Evolutionary conservation across 129 eudicot species (phyloP).

Genomic region (Sambucus nigra): DNA sequence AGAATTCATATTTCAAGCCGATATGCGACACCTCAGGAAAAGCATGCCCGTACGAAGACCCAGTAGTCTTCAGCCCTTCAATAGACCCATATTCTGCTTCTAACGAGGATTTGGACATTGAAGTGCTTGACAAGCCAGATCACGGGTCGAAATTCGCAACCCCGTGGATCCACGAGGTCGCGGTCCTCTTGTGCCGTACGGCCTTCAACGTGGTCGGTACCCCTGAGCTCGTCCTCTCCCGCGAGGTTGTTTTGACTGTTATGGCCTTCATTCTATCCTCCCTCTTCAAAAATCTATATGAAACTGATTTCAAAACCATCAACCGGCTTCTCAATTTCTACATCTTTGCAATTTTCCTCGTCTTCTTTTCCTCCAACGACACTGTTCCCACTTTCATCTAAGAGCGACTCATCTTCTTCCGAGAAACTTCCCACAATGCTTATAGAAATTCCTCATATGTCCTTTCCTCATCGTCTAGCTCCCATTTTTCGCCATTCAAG

Average conservation of each 20-base stretch:
- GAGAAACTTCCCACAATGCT: slow-evolving; percentile 80
- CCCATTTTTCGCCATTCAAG: slow-evolving; percentile 75
- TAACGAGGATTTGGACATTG: slow-evolving; percentile 41
- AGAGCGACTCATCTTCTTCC: slow-evolving; percentile 81
- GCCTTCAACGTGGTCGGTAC: slow-evolving; percentile 60
- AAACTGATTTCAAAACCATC: slow-evolving; percentile 41
- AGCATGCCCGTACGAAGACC: slow-evolving; percentile 20
- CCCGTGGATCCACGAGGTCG: slow-evolving; percentile 77
- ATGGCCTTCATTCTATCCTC: slow-evolving; percentile 69
- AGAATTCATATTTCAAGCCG: slow-evolving; percentile 16
- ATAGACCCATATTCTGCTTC: slow-evolving; percentile 29
- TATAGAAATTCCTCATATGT: slow-evolving; percentile 85
- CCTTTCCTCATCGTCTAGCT: slow-evolving; percentile 79
- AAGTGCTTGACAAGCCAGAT: slow-evolving; percentile 62
- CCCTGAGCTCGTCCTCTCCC: slow-evolving; percentile 75
- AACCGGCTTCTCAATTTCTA: slow-evolving; percentile 73
- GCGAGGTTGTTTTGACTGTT: slow-evolving; percentile 62
- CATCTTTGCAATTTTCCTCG: slow-evolving; percentile 62
- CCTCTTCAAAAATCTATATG: slow-evolving; percentile 38
- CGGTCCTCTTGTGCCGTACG: slow-evolving; percentile 79
- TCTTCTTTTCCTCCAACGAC: slow-evolving; percentile 83
- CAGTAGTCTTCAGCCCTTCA: slow-evolving; percentile 38
- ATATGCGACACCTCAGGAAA: slow-evolving; percentile 20
- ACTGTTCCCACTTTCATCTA: slow-evolving; percentile 83
- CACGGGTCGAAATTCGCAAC: slow-evolving; percentile 58